These are phyloP conservation scores for Evansstolkia leycettana DNA, from an alignment of 495 filamentous ascomycete genomes.

Conservation along the genomic window DNA sequence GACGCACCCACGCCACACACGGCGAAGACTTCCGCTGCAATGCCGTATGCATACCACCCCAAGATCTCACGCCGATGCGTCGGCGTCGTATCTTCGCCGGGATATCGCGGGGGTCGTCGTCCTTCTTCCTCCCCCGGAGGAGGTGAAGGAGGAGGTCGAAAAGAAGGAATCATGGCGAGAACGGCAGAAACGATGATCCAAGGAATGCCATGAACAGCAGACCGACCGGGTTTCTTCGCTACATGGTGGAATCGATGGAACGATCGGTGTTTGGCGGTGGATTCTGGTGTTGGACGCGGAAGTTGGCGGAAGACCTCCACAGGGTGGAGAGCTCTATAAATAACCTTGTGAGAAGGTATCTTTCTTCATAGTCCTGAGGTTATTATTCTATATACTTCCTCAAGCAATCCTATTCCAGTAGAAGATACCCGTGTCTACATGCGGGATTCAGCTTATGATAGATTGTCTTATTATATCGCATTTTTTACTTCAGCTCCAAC, in stretches of 20 bases:
- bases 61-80: slow-evolving; percentile 69
- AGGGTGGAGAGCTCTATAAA: no score
- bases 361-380: no score
- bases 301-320: neutral
- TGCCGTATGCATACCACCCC: slow-evolving; percentile 85
- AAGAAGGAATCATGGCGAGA: slow-evolving; percentile 2
- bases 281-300: no score
- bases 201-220: neutral
- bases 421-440: no score
- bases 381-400: no score
- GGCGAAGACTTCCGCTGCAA: slow-evolving; percentile 85
- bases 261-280: neutral
- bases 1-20: slow-evolving; percentile 58
- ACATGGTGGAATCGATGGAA: no score
- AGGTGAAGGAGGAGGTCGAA: slow-evolving; percentile 6
- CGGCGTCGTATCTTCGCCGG: slow-evolving; percentile 69
- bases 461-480: no score
- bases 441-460: no score
- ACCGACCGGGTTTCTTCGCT: neutral
- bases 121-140: slow-evolving; percentile 14
- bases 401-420: no score
- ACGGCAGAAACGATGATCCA: no score
- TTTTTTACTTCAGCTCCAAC: no score
- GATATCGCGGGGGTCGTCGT: slow-evolving; percentile 41
- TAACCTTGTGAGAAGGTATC: no score